Conservation (phyloP, 179 eudicot species). For the Camellia oleifera region DNA sequence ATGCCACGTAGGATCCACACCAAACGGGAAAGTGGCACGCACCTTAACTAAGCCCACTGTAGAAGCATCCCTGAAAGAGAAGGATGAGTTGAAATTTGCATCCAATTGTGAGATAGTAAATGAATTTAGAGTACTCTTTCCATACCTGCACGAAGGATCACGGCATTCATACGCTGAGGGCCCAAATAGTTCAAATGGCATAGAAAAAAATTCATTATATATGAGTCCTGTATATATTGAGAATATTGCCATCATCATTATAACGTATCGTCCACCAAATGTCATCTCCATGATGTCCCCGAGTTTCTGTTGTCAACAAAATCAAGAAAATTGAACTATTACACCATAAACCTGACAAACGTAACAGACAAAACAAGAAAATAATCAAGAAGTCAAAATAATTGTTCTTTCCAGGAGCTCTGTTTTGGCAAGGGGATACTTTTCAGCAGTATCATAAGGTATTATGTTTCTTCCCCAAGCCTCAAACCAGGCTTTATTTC, state of each 20-base stretch:
- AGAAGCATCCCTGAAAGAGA: slow-evolving; percentile 63
- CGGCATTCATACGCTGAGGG: slow-evolving; percentile 77
- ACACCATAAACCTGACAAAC: background rate
- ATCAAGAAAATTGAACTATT: slow-evolving; percentile 9
- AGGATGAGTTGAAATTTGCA: background rate
- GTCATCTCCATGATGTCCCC: slow-evolving; percentile 84
- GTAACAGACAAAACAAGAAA: background rate
- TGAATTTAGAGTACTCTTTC: slow-evolving; percentile 8
- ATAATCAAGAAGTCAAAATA: background rate
- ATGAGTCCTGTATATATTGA: slow-evolving; percentile 84
- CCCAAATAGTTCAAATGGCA: slow-evolving; percentile 80
- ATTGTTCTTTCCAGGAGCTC: background rate
- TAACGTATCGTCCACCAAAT: slow-evolving; percentile 79
- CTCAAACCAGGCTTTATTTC: too few relatives aligned
- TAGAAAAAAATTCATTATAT: slow-evolving; percentile 84
- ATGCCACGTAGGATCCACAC: slow-evolving; percentile 91
- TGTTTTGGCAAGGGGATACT: too few relatives aligned
- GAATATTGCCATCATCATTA: slow-evolving; percentile 81
- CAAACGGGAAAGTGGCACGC: slow-evolving; percentile 77
- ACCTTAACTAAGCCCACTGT: slow-evolving; percentile 67
- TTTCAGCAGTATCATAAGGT: too few relatives aligned
- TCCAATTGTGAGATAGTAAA: background rate
- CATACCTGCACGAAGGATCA: slow-evolving; percentile 69
- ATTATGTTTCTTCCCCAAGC: too few relatives aligned
- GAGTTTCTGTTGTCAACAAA: slow-evolving; percentile 54